phyloP scores from a whole-genome alignment of 2,329 filamentous ascomycete species.

The Talaromyces piceae region DNA sequence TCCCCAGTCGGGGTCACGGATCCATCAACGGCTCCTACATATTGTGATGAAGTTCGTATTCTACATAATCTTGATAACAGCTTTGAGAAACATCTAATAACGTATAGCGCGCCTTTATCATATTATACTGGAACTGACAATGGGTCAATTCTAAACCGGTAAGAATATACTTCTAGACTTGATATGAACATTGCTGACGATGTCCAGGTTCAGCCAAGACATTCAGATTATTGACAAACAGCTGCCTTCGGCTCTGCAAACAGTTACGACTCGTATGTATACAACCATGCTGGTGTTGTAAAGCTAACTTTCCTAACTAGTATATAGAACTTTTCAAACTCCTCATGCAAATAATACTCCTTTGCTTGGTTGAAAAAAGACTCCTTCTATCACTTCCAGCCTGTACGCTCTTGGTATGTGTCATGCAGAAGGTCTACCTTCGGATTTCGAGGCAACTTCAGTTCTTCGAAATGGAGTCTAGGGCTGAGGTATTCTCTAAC shows the following conservation, averaged over 20 bases:
- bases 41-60: slow-evolving; percentile 1
- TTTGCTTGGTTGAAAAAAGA: slow-evolving; percentile 1
- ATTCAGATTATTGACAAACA: slow-evolving; percentile 38
- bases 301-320: too few relatives aligned
- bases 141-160: slow-evolving; percentile 7
- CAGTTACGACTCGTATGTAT: slow-evolving; percentile 3
- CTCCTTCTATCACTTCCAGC: slow-evolving; percentile 1
- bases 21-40: slow-evolving; percentile 6
- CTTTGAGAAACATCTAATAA: neutral
- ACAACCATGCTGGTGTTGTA: neutral
- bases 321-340: slow-evolving; percentile 8
- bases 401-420: slow-evolving; percentile 33
- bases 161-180: neutral
- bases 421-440: slow-evolving; percentile 52
- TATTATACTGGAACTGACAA: slow-evolving; percentile 4
- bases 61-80: neutral
- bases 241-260: slow-evolving; percentile 22
- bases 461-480: slow-evolving; percentile 54
- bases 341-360: slow-evolving; percentile 3
- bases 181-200: neutral
- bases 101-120: slow-evolving; percentile 2
- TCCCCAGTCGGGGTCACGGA: slow-evolving; percentile 4
- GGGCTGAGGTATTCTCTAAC: slow-evolving; percentile 51
- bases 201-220: slow-evolving; percentile 27
- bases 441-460: slow-evolving; percentile 54